Percentiles rank a stretch among this genome's conserved stretches.
phyloP scores from a whole-genome alignment of 495 filamentous ascomycete species.

The Penicillium nucicola region DNA sequence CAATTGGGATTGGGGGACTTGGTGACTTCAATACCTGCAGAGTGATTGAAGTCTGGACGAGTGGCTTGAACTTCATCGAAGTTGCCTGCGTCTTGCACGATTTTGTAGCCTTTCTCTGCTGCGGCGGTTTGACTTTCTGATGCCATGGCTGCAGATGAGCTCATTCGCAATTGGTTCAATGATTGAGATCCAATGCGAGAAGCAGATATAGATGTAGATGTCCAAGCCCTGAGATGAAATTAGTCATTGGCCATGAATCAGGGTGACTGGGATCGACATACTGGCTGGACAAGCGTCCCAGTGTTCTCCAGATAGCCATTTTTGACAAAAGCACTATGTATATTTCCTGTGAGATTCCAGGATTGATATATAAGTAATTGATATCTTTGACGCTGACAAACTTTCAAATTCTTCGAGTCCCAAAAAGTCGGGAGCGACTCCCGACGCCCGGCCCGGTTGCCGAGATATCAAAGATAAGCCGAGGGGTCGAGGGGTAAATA shows the following conservation, averaged over 20 bases:
- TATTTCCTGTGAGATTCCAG: too few species aligned
- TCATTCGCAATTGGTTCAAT: conserved; percentile 6
- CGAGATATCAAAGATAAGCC: background rate
- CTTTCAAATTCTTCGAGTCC: too few species aligned
- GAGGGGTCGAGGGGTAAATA: too few species aligned
- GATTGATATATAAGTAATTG: too few species aligned
- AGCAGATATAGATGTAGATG: background rate
- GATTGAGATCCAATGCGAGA: background rate
- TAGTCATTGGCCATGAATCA: background rate
- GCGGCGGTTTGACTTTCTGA: background rate
- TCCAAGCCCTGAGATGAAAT: background rate
- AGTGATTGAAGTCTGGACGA: conserved; percentile 56
- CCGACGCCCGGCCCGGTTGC: background rate
- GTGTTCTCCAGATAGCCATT: background rate
- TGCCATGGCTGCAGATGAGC: conserved; percentile 12
- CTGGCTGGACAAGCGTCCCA: background rate
- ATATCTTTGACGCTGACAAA: too few species aligned
- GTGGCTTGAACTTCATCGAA: conserved; percentile 68
- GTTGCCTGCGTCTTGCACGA: conserved; percentile 39
- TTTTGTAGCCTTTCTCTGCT: conserved; percentile 24
- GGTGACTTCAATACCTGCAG: conserved; percentile 54
- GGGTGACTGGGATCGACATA: background rate
- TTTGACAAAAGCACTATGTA: background rate
- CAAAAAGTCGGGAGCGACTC: background rate
- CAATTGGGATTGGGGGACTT: conserved; percentile 70